Evolutionary conservation across 495 filamentous ascomycete species (phyloP), one percentile per base, ranked within the genome.

Genomic region (Elaphomyces granulatus): DNA sequence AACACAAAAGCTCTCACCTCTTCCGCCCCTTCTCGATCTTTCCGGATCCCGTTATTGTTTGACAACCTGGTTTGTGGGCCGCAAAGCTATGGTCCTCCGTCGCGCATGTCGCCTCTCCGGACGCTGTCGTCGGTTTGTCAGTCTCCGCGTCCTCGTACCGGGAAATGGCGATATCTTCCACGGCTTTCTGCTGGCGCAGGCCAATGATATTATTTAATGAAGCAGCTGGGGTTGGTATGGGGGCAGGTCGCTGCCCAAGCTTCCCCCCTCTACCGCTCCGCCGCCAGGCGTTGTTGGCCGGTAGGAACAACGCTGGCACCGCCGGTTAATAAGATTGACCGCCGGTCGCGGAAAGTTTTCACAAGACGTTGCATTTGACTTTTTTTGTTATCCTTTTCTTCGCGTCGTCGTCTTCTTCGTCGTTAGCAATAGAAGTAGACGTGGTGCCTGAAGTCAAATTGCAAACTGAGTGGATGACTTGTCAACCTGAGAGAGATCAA

Each of bases 81-180:
- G 57, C 59, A 38, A 64, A 66, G 18, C 45, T 57, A 37, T 58
- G 56, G 39, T 66, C 62, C 40, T 68, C 60, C 12, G 23, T 50
- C 4, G 50, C 45, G 37, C 53, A 58, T 12, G 50, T 55, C 7
- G 59, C 37, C 54, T 57, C 12, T 49, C 55, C 8, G 14, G 20
- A 15, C 1, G 40, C 46, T 8, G 32, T 49, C 10, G 36, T 48
- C 1, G 45, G 34, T n/a, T 23, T 36, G 2, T 16, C 6, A 20
- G 32, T 30, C 0, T 12, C 38, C 2, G 44, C 45, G 4, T 45
- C 18, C 17, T 52, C 50, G 17, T 43, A 43, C 1, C 51, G 53
- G 2, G 45, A 28, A 18, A 43, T 21, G 34, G 47, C 56, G 15
- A 59, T 54, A 1, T 41, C 16, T 34, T 51, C 44, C 1, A 56